Percentiles rank a stretch among this genome's conserved stretches.
These are phyloP conservation scores for Apiospora hydei DNA, from an alignment of 2,329 filamentous ascomycete genomes.

Conservation along the genomic window DNA sequence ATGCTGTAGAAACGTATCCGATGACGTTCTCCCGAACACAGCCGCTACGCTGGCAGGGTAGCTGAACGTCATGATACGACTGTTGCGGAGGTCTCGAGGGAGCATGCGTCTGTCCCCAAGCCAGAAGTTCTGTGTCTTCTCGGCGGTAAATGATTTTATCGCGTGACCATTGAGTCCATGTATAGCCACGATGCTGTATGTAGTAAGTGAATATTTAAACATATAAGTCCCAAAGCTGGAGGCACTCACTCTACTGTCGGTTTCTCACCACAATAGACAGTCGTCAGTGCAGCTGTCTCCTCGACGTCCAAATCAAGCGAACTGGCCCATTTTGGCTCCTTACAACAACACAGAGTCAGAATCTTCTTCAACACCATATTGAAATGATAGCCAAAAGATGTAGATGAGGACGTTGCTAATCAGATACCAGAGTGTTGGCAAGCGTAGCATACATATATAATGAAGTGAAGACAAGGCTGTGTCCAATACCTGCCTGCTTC, in stretches of 20 bases:
- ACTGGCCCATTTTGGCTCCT: not conserved
- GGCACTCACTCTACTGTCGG: not conserved
- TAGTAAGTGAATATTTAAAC: too few species aligned
- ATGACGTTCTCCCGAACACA: constrained; percentile 25
- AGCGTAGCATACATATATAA: too few species aligned
- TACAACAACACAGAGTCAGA: not conserved
- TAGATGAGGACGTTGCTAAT: too few species aligned
- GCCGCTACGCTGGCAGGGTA: constrained; percentile 27
- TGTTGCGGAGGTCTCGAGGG: constrained; percentile 26
- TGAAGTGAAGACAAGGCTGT: too few species aligned
- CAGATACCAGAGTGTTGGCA: too few species aligned
- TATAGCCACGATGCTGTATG: constrained; percentile 27
- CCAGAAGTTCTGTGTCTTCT: constrained; percentile 25
- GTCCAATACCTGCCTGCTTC: too few species aligned
- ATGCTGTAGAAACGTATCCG: constrained; percentile 25
- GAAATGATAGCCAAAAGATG: not conserved
- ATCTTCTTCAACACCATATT: not conserved
- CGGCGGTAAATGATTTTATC: constrained; percentile 24
- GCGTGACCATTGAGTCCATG: constrained; percentile 29
- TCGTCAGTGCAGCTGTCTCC: not conserved
- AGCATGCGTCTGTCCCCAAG: constrained; percentile 28
- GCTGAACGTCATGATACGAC: constrained; percentile 29
- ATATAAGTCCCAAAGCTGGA: too few species aligned
- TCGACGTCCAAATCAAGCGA: not conserved
- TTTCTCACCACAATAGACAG: not conserved